A percentile compares a stretch with the other conserved stretches of the same genome.
These are phyloP conservation scores for Penicillium glabrum DNA, from an alignment of 2,329 filamentous ascomycete genomes.

Conservation along the genomic window DNA sequence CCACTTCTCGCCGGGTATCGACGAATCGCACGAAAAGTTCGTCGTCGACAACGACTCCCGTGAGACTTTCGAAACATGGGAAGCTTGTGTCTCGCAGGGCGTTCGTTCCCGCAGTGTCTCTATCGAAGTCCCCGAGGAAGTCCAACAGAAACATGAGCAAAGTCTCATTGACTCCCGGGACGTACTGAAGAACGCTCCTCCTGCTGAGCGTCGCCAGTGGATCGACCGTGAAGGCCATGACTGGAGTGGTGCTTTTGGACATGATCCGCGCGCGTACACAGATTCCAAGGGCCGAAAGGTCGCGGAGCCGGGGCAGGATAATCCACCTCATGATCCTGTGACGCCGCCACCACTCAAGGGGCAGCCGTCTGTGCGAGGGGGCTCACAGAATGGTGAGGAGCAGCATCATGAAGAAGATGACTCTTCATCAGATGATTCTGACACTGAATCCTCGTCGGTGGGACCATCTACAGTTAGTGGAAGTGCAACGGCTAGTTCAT, in stretches of 20 bases:
- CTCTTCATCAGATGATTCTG: constrained; percentile 9
- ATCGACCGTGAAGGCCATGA: constrained; percentile 76
- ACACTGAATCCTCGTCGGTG: neutral
- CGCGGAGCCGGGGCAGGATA: constrained; percentile 56
- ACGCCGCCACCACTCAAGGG: constrained; percentile 44
- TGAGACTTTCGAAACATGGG: constrained; percentile 94
- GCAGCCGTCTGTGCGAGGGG: constrained; percentile 1
- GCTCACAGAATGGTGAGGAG: constrained; percentile 14
- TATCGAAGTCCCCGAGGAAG: constrained; percentile 69
- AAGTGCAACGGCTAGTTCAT: constrained; percentile 13
- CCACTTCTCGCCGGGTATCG: constrained; percentile 85
- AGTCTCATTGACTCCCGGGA: constrained; percentile 79
- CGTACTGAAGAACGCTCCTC: constrained; percentile 68
- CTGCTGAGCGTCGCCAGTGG: constrained; percentile 72
- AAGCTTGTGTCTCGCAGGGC: constrained; percentile 85
- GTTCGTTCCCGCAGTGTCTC: constrained; percentile 71
- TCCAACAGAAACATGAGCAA: constrained; percentile 76
- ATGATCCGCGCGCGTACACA: constrained; percentile 66
- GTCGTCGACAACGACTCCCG: constrained; percentile 83
- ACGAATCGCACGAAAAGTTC: constrained; percentile 80
- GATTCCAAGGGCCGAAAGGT: constrained; percentile 54
- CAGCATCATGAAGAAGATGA: constrained; percentile 26
- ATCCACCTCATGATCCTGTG: constrained; percentile 53
- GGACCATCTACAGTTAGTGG: constrained; percentile 19
- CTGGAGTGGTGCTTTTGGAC: constrained; percentile 82